Conservation (phyloP, 306 rosid genomes). For the Acmispon strigosus region DNA sequence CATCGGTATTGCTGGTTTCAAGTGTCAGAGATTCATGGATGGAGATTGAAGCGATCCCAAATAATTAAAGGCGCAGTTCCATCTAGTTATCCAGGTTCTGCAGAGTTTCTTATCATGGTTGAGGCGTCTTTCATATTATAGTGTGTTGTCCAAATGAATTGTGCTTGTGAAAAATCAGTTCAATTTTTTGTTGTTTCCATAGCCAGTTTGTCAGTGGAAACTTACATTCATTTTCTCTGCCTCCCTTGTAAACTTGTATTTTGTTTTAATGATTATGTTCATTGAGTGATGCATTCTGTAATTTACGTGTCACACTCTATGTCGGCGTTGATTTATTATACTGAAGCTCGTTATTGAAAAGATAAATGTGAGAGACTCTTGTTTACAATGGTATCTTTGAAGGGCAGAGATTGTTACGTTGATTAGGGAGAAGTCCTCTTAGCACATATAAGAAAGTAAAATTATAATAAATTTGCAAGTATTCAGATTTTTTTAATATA, state of each 20-base stretch:
- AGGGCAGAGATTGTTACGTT: too few species aligned
- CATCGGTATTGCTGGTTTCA: slow-evolving; percentile 26
- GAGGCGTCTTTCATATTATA: slow-evolving; percentile 9
- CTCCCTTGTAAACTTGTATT: slow-evolving; percentile 19
- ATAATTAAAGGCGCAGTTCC: neutral
- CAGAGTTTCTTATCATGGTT: slow-evolving; percentile 15
- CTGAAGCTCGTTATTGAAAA: neutral
- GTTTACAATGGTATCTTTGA: neutral
- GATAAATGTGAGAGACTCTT: neutral
- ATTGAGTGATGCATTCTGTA: slow-evolving; percentile 17
- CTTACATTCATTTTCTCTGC: neutral
- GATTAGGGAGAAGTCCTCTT: too few species aligned
- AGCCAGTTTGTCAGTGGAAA: slow-evolving; percentile 20
- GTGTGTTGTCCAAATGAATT: slow-evolving; percentile 21
- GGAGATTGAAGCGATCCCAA: slow-evolving; percentile 13
- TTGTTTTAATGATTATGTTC: slow-evolving; percentile 7
- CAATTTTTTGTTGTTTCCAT: slow-evolving; percentile 2
- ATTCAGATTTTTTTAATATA: too few species aligned
- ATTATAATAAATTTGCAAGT: too few species aligned
- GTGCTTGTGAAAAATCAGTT: slow-evolving; percentile 5
- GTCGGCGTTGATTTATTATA: neutral
- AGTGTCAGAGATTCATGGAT: neutral
- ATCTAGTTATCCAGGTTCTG: slow-evolving; percentile 1
- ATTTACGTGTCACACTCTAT: neutral
- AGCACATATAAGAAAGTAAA: too few species aligned